Evolutionary conservation across 108 stramenopile species (phyloP).

Genomic region (Discostella pseudostelligera): DNA sequence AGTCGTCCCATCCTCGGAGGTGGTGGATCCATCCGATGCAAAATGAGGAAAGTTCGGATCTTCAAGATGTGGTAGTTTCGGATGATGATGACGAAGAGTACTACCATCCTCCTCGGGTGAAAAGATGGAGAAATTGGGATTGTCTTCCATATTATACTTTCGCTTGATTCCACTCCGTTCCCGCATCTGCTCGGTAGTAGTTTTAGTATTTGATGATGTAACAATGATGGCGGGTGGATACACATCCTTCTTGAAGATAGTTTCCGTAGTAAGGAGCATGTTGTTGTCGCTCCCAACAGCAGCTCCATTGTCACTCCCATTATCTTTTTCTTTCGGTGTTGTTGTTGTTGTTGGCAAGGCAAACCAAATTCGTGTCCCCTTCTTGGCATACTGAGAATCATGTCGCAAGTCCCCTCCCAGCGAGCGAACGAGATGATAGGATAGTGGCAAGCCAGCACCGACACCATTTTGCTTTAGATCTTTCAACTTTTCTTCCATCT

Average conservation of each 20-base stretch:
- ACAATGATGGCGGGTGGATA: slow-evolving; percentile 16
- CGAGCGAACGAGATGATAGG: slow-evolving; percentile 49
- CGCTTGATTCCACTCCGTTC: slow-evolving; percentile 1
- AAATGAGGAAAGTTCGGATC: slow-evolving; percentile 20
- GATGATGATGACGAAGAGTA: too few species aligned
- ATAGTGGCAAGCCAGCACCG: slow-evolving; percentile 38
- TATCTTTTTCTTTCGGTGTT: too few species aligned
- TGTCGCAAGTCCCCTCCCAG: slow-evolving; percentile 47
- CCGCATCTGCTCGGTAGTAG: background rate
- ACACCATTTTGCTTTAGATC: slow-evolving; percentile 32
- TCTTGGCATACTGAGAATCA: slow-evolving; percentile 4
- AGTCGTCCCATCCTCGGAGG: slow-evolving; percentile 4
- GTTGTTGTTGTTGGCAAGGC: slow-evolving; percentile 10
- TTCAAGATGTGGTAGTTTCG: too few species aligned
- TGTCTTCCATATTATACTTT: too few species aligned
- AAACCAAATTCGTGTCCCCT: slow-evolving; percentile 30
- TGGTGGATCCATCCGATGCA: slow-evolving; percentile 3
- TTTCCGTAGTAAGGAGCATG: slow-evolving; percentile 23
- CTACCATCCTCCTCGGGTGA: too few species aligned
- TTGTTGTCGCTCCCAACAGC: too few species aligned
- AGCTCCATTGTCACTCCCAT: background rate
- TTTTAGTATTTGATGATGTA: too few species aligned
- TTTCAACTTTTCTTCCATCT: slow-evolving; percentile 29
- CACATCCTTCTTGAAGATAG: slow-evolving; percentile 9
- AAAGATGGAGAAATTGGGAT: too few species aligned